Conservation (phyloP, 2,329 filamentous ascomycete genomes). For the Aureobasidium musti region DNA sequence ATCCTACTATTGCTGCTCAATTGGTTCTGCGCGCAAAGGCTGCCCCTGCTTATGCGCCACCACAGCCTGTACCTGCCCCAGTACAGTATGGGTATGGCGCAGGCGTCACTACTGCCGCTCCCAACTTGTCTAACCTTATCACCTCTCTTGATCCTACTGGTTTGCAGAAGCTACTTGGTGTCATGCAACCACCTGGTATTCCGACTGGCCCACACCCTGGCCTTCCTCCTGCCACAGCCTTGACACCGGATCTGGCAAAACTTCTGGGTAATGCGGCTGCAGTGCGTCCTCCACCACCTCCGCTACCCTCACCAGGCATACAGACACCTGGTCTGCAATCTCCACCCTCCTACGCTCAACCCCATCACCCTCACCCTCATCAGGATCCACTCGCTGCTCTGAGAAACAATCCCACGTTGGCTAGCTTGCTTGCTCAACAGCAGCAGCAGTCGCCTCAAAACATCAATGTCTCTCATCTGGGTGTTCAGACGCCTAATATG, state of each 20-base stretch:
- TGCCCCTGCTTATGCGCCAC: conserved; percentile 40
- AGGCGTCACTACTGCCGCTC: conserved; percentile 33
- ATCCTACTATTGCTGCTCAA: conserved; percentile 75
- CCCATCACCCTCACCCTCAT: conserved; percentile 38
- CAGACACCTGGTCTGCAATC: conserved; percentile 6
- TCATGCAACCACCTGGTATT: conserved; percentile 52
- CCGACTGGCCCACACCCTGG: conserved; percentile 36
- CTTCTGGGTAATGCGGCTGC: conserved; percentile 39
- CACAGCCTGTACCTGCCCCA: conserved; percentile 41
- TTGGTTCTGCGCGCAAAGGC: conserved; percentile 73
- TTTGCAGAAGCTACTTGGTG: conserved; percentile 69
- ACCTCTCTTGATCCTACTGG: conserved; percentile 67
- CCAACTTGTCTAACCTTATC: conserved; percentile 65
- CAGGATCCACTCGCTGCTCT: conserved; percentile 39
- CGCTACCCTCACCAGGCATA: conserved; percentile 9
- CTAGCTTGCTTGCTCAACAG: conserved; percentile 33
- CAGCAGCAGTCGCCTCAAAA: conserved; percentile 29
- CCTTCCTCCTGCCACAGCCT: conserved; percentile 33
- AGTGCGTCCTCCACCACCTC: conserved; percentile 29
- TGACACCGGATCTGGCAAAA: conserved; percentile 44
- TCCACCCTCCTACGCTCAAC: conserved; percentile 29
- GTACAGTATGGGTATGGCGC: conserved; percentile 40
- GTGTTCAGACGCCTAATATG: conserved; percentile 33
- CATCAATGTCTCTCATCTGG: conserved; percentile 2
- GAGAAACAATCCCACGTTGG: conserved; percentile 37